A percentile compares a stretch with the other conserved stretches of the same genome.
Evolutionary conservation across 192 early-diverging fungal species (phyloP).

Genomic region (Rhizoclosmatium globosum): DNA sequence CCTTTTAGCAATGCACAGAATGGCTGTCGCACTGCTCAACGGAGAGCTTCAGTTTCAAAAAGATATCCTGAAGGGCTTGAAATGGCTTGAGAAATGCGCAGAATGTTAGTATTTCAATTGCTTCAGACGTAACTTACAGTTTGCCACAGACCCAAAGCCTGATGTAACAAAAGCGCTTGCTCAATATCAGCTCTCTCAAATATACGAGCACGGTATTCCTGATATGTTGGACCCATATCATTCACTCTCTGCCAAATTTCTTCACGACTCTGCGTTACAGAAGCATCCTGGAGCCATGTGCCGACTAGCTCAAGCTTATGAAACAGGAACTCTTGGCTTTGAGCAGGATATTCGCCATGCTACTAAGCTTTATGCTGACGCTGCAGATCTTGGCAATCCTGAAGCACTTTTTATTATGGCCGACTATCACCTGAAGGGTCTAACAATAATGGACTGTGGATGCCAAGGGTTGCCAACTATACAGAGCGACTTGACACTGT

Average conservation of each 20-base stretch:
- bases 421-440: slow-evolving; percentile 84
- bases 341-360: slow-evolving; percentile 57
- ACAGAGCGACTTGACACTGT: background rate
- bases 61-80: slow-evolving; percentile 77
- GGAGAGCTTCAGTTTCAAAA: slow-evolving; percentile 73
- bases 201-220: slow-evolving; percentile 77
- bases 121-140: too few species aligned
- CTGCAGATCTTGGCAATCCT: slow-evolving; percentile 68
- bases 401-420: slow-evolving; percentile 85
- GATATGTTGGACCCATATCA: slow-evolving; percentile 48
- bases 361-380: slow-evolving; percentile 75
- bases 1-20: slow-evolving; percentile 70
- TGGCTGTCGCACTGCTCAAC: slow-evolving; percentile 79
- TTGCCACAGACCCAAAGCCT: slow-evolving; percentile 53
- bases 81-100: slow-evolving; percentile 83
- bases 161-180: slow-evolving; percentile 69
- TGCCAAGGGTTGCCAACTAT: background rate
- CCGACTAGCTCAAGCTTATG: slow-evolving; percentile 78
- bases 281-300: slow-evolving; percentile 58
- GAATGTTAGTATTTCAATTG: slow-evolving; percentile 50
- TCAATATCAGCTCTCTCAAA: slow-evolving; percentile 74
- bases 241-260: slow-evolving; percentile 68
- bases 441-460: slow-evolving; percentile 45
- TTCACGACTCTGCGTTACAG: slow-evolving; percentile 1
- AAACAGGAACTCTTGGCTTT: slow-evolving; percentile 69